Evolutionary conservation across 1,284 basidiomycete species (phyloP), one percentile per base, ranked within the genome.

Genomic region (Coniferiporia weirii): DNA sequence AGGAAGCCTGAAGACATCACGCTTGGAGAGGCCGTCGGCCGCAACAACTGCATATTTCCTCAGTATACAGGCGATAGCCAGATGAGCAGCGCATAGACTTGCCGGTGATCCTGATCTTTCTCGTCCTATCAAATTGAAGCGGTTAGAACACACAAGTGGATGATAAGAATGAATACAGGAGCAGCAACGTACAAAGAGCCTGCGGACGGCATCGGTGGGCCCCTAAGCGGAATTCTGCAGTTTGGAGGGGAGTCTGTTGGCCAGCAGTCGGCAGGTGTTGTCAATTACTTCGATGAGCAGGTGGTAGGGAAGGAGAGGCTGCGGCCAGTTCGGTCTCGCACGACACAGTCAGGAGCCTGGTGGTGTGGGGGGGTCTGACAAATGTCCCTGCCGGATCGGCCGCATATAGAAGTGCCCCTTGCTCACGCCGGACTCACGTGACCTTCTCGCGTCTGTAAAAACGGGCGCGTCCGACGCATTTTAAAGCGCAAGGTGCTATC

Each of bases 1-100:
- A 1, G 94, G 94, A 8, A 96, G 84, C 56, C 93, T 83, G 69
- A 95, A 94, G 61, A 95, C 89, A 76, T 95, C 92, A 50, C 93
- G 86, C 77, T 95, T 95, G 61, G 89, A 88, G 35, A 95, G 78
- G 40, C 89, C 89, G 72, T 94, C 93, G 48, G 92, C 92, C 52
- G 93, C 93, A 63, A 95, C 93, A 64, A 93, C 92, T 93, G 71
- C 32, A 34, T 15, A 53, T n/a, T 22, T 17, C 4, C 34, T 46
- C 43, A 20, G 34, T 49, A 40, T 35, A 20, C 17, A 8, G 17
- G 15, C 22, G 1, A 13, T 10, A 22, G n/a, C 27, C 15, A 19
- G 19, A 48, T 38, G 27, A 19, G 9, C 7, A 20, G n/a, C 35
- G 44, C 13, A 5, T 6, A 44, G 13, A 48, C 54, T 52, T 49